Base-by-base conservation (phyloP, 2,329 filamentous ascomycete species). In the Aspergillus fructus region DNA sequence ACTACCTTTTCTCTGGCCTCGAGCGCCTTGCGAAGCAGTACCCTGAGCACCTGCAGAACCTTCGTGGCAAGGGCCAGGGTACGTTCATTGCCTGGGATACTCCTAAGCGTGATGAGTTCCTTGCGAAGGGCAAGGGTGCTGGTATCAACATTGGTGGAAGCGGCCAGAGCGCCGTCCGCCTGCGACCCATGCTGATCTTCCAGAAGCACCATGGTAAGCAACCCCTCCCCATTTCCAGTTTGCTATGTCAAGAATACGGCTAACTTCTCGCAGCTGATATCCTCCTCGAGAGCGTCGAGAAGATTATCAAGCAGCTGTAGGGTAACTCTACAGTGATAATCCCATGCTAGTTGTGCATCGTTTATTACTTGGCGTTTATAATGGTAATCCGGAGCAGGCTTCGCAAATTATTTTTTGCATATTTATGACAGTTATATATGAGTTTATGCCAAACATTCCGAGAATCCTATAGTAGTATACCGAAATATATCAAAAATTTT, bases 11-110 rank as follows among this genome's bases (percentile, higher is more conserved):
- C 74, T 76, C 74, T 58, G 86, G 87, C 59, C 81, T 97, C 49
- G 83, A 89, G 76, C 77, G 72, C 39, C 82, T 97, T 43, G 83
- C 86, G 34, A 70, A 81, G 69, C 83, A 86, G 73, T 93, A 90
- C 74, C 92, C 93, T 1, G 82, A 81, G 37, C 84, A 93, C 74
- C 88, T 97, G 75, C 78, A 85, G 71, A 94, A 96, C 79, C 83
- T 97, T 59, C 85, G 92, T 68, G 93, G 92, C 53, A 90, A 96
- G 80, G 89, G 89, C 49, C 89, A 90, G 78, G 92, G 92, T 64
- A 96, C 93, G 9, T 96, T 96, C 74, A 91, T 97, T 71, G 92
- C 93, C 50, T 97, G 92, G 81, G 93, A 97, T 75, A 89, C 84
- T 70, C 90, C 90, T 55, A 81, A 85, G 67, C 83, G 92, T 58